Base-by-base conservation (phyloP, 2,329 filamentous ascomycete genomes). In the Sarocladium brachiariae region DNA sequence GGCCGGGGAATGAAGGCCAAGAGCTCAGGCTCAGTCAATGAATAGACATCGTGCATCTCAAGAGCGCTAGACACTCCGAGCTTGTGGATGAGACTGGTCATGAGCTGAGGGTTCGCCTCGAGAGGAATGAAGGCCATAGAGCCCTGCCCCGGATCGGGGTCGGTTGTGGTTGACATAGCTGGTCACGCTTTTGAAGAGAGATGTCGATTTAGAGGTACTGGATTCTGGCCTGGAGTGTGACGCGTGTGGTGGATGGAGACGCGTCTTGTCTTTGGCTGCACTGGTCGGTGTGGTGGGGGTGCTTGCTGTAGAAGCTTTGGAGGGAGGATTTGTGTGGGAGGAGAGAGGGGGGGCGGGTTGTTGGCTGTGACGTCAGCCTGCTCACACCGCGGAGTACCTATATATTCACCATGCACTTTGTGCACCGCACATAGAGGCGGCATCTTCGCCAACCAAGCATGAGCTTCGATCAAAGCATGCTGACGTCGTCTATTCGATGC, bases 31-130 rank as follows among this genome's bases (percentile, higher is more conserved):
- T 97, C 91, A 56, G 87, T 85, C 62, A 97, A 84, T 58, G 86
- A 91, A 78, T 85, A 96, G 66, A 97, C 89, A 69, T 97, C 92
- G 74, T 95, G 85, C 70, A 96, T 84, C 60, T 81, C 76, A 41
- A 97, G 78, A 23, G 78, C 74, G n/a, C 71, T 63, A n/a, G 87
- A 86, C 51, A 97, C 81, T 56, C 92, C 92, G 23, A 97, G 86
- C 58, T 83, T 82, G 72, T 87, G 87, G 46, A 95, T 80, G 31
- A 97, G 84, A 38, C 76, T 71, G 50, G 84, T 91, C 84, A 97
- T 93, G 27, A 96, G 83, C 69, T 89, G 83, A 0, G 93, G 91
- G 72, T 96, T 96, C 59, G 81, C 81, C 62, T 85, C 81, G 64
- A 80, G 76, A 19, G 77, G 77, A 58, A 82, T 74, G 68, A 82